Base-by-base conservation (phyloP, 805 yeast genomes). In the Saturnispora gosingensis region DNA sequence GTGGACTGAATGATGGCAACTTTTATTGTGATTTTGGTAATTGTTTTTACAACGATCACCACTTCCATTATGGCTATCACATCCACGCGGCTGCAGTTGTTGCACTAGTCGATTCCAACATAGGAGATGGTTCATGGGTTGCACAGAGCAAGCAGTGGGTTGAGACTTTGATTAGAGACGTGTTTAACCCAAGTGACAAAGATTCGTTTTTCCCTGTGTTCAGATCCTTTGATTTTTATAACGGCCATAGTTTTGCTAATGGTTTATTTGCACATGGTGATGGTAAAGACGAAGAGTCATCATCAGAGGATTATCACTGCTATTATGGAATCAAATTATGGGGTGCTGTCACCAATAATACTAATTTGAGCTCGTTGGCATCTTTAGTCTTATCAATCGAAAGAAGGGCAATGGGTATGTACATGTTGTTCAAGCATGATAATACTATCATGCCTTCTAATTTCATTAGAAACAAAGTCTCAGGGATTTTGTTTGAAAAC, bases 31-130 rank as follows among this genome's bases (percentile, higher is more conserved):
- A 81, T 60, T 88, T 74, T 63, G 95, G 95, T 45, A 76, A 83
- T 63, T 77, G 85, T 24, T 84, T 78, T 64, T 87, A 86, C 67
- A 86, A 87, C 59, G 95, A 88, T 61, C 95, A 88, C 60, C 93
- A 87, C 63, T 88, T 86, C 76, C 95, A 88, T 64, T 88, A 84
- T 61, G 93, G 93, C 10, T 88, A 86, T 66, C 83, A 81, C 58
- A 74, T 87, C 46, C 90, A 86, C 63, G 85, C 95, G 1, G 95
- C 95, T 5, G 89, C 95, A 1, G 71, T 85, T 20, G 77, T 86
- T 45, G 90, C 83, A n/a, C 65, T 78, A 51, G 78, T 82, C 16
- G 95, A 87, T 62, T 53, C 58, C 4, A 65, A 68, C 27, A 59
- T 61, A 13, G 83, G 83, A 3, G 64, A 62, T 47, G 81, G 81